These are phyloP conservation scores for Zymoseptoria tritici DNA, from an alignment of 2,329 filamentous ascomycete genomes.

Conservation along the genomic window DNA sequence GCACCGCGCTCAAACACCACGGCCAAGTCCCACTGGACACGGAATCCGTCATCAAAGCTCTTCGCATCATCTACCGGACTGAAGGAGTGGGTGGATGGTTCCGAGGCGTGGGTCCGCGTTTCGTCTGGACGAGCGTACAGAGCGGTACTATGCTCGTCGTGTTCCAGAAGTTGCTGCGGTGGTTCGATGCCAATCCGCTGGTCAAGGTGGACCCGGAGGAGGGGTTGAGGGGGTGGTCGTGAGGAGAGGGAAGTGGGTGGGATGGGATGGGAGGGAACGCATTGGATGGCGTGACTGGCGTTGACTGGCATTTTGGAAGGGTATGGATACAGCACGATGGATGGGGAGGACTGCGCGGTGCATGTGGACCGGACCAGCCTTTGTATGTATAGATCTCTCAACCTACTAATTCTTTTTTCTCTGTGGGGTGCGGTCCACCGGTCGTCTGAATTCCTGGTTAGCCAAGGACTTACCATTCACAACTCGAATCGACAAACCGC, in stretches of 20 bases:
- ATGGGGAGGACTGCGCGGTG: too few species aligned
- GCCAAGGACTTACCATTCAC: too few species aligned
- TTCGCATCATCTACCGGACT: constrained; percentile 79
- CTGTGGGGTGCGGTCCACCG: too few species aligned
- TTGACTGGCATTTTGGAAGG: neutral
- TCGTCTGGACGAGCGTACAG: constrained; percentile 96
- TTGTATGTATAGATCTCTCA: neutral
- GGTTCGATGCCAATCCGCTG: constrained; percentile 55
- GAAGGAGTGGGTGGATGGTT: constrained; percentile 90
- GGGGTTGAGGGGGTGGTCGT: constrained; percentile 15
- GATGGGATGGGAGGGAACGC: neutral
- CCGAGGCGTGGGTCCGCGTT: constrained; percentile 82
- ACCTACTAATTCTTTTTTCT: neutral
- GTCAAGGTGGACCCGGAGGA: constrained; percentile 21
- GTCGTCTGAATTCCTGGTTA: too few species aligned
- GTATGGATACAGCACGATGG: neutral
- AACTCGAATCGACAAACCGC: too few species aligned
- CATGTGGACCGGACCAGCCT: neutral
- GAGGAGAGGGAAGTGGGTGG: neutral
- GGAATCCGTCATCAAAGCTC: constrained; percentile 75
- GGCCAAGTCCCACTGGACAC: constrained; percentile 78
- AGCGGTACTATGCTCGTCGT: constrained; percentile 94
- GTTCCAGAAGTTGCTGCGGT: constrained; percentile 79
- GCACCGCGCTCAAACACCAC: constrained; percentile 70
- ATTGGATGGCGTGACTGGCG: neutral